phyloP scores from a whole-genome alignment of 768 basidiomycete genomes.

The Suillus alpinus region DNA sequence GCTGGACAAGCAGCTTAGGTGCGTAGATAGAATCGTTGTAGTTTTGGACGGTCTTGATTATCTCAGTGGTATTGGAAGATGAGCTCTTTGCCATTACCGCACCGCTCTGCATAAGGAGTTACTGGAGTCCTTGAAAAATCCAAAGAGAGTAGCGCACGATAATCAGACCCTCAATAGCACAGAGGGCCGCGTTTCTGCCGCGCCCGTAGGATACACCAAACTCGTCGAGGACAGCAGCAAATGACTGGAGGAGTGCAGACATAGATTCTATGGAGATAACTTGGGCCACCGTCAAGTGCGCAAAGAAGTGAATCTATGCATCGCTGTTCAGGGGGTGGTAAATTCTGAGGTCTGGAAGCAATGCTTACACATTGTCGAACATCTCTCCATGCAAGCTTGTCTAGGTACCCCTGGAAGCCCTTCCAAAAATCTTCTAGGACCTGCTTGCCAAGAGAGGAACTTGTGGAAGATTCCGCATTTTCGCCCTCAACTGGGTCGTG shows the following conservation, averaged over 20 bases:
- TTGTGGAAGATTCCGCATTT: constrained; percentile 27
- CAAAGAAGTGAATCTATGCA: constrained; percentile 86
- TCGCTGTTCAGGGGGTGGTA: constrained; percentile 6
- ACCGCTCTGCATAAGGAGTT: constrained; percentile 52
- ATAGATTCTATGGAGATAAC: constrained; percentile 78
- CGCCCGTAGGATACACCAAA: constrained; percentile 86
- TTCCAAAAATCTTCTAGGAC: constrained; percentile 89
- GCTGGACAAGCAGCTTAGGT: constrained; percentile 65
- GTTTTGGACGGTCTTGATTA: constrained; percentile 68
- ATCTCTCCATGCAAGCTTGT: constrained; percentile 89
- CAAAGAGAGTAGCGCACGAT: constrained; percentile 44
- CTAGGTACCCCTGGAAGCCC: constrained; percentile 84
- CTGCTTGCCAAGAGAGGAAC: constrained; percentile 57
- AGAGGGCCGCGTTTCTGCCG: constrained; percentile 75
- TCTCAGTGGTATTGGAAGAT: constrained; percentile 56
- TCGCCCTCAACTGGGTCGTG: constrained; percentile 45
- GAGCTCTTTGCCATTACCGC: constrained; percentile 59
- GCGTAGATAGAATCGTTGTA: constrained; percentile 62
- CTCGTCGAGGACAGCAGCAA: constrained; percentile 84
- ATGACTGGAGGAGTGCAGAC: constrained; percentile 76
- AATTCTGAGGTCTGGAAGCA: not conserved
- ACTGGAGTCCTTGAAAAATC: not conserved
- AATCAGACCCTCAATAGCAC: constrained; percentile 79
- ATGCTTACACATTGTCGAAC: constrained; percentile 78
- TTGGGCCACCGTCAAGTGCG: constrained; percentile 75